Percentiles rank a stretch among this genome's conserved stretches.
Conservation (phyloP, 768 basidiomycete genomes). For the Arthromyces matolae region DNA sequence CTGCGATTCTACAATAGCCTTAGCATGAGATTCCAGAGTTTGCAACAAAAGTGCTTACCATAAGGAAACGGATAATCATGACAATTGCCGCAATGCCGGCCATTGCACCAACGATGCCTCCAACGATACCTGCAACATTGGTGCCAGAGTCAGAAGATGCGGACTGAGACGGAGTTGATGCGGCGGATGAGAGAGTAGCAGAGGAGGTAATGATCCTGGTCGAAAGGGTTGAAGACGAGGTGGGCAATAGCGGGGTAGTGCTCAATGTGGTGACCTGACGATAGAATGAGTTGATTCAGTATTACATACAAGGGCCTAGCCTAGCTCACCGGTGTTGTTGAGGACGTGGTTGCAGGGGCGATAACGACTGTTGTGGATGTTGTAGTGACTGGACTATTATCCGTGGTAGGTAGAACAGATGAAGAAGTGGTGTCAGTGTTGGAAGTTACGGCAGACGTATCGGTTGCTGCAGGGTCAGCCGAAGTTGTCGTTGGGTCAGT, state of each 20-base stretch:
- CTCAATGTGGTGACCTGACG: conserved; percentile 6
- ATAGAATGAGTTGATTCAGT: neutral
- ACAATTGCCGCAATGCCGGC: conserved; percentile 37
- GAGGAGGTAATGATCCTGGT: neutral
- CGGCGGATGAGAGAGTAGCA: conserved; percentile 10
- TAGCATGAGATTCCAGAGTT: neutral
- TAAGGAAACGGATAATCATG: conserved; percentile 42
- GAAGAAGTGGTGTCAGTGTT: too few species aligned
- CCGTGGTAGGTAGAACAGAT: neutral
- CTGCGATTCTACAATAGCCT: conserved; percentile 29
- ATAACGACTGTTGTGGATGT: neutral
- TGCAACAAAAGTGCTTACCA: conserved; percentile 32
- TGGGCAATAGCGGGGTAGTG: neutral
- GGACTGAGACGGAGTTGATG: conserved; percentile 17
- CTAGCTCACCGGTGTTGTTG: neutral
- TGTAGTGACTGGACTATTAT: conserved; percentile 3
- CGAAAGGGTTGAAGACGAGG: neutral
- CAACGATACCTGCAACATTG: conserved; percentile 31
- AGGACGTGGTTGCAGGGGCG: conserved; percentile 1
- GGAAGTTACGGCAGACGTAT: neutral
- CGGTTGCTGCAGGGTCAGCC: neutral
- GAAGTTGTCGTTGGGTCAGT: too few species aligned
- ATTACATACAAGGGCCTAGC: neutral
- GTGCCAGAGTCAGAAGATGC: conserved; percentile 10
- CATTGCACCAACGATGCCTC: conserved; percentile 45